phyloP scores from a whole-genome alignment of 148 eudicot genomes.

The Rhododendron simsii region DNA sequence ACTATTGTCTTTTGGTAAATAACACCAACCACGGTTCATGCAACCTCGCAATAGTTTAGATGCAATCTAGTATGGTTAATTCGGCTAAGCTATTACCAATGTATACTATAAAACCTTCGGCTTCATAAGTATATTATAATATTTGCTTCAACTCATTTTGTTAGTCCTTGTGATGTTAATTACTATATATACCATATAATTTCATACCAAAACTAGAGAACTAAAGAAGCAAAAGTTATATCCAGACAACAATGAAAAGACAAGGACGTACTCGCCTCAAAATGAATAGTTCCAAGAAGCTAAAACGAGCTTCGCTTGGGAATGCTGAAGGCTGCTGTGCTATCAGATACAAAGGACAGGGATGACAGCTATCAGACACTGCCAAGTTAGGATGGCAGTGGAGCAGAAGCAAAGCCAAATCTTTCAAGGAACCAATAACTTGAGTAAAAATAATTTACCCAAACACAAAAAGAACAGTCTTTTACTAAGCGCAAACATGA shows the following conservation, averaged over 20 bases:
- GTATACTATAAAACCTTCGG: neutral
- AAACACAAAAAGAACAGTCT: too few relatives aligned
- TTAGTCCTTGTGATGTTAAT: neutral
- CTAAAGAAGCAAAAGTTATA: too few relatives aligned
- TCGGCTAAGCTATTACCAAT: neutral
- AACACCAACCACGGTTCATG: neutral
- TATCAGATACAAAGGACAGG: neutral
- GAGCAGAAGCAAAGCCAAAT: slow-evolving; percentile 14
- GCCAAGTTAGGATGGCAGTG: slow-evolving; percentile 16
- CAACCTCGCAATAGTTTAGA: neutral
- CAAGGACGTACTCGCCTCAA: neutral
- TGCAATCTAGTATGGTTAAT: neutral
- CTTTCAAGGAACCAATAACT: neutral
- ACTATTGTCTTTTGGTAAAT: too few relatives aligned
- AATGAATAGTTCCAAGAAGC: neutral
- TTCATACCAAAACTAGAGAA: neutral
- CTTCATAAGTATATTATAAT: too few relatives aligned
- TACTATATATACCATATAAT: neutral
- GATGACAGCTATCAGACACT: neutral
- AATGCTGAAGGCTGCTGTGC: slow-evolving; percentile 8
- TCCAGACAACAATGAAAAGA: neutral
- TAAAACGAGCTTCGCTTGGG: neutral
- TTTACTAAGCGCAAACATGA: too few relatives aligned
- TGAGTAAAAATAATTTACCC: neutral
- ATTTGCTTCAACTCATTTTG: neutral